Evolutionary conservation across 75 land plant species (phyloP).

Genomic region (Pinus tabuliformis): DNA sequence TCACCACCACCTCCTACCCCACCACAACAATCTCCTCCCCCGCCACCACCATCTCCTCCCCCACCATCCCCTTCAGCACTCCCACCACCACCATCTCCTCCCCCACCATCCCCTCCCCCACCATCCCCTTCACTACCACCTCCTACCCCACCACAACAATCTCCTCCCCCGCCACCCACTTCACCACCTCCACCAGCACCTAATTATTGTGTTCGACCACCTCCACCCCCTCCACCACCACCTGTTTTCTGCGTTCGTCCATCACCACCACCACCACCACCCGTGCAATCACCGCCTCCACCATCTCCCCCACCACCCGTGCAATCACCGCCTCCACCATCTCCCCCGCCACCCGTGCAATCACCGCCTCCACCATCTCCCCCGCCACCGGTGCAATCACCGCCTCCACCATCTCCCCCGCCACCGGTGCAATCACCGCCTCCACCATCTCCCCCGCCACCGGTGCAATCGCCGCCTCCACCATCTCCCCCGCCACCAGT

Average conservation of each 20-base stretch:
- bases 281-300: neutral
- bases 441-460: neutral
- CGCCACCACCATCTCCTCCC: neutral
- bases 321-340: neutral
- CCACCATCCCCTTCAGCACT: neutral
- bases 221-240: neutral
- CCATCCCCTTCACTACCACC: neutral
- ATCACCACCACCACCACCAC: neutral
- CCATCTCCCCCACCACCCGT: slow-evolving; percentile 11
- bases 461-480: neutral
- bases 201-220: neutral
- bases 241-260: no score
- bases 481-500: neutral
- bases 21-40: neutral
- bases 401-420: neutral
- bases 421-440: neutral
- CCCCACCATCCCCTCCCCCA: no score
- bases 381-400: neutral
- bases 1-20: neutral
- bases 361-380: neutral
- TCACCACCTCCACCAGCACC: neutral
- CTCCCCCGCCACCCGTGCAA: neutral
- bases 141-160: neutral
- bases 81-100: no score
- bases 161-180: neutral